Conservation (phyloP, 306 rosid species). For the Arachis hypogaea region DNA sequence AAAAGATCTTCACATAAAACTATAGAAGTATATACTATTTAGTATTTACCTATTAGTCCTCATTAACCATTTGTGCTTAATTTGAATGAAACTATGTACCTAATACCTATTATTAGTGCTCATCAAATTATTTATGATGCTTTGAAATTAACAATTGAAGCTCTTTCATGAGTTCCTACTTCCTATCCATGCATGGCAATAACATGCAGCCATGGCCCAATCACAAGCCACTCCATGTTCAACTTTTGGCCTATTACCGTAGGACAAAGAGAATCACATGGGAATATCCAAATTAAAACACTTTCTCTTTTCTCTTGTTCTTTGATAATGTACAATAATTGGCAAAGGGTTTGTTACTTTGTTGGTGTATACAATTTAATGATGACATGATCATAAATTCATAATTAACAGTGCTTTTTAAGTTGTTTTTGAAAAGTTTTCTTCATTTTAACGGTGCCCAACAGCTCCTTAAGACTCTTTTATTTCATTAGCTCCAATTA, state of each 20-base stretch:
- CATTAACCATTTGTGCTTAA: background rate
- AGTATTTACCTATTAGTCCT: too few relatives aligned
- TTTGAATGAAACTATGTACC: slow-evolving; percentile 1
- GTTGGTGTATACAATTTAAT: slow-evolving; percentile 5
- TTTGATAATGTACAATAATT: slow-evolving; percentile 10
- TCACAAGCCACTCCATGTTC: slow-evolving; percentile 20
- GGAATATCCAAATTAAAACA: slow-evolving; percentile 17
- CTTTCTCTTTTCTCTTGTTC: background rate
- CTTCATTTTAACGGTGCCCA: slow-evolving; percentile 5
- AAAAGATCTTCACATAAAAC: slow-evolving; percentile 6
- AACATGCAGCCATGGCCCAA: slow-evolving; percentile 13
- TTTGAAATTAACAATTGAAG: slow-evolving; percentile 24
- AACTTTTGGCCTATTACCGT: slow-evolving; percentile 6
- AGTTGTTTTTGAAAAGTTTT: background rate
- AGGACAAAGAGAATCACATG: slow-evolving; percentile 38
- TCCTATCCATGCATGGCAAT: slow-evolving; percentile 11
- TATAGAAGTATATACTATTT: background rate
- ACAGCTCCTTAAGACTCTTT: slow-evolving; percentile 34
- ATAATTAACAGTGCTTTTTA: too few relatives aligned
- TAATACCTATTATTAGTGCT: too few relatives aligned
- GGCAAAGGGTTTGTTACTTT: background rate
- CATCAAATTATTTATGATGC: background rate
- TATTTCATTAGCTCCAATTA: slow-evolving; percentile 6
- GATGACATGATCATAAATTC: slow-evolving; percentile 5
- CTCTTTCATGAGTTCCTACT: slow-evolving; percentile 3